Percentiles rank a stretch among this genome's conserved stretches.
These are phyloP conservation scores for Chloranthus sessilifolius DNA, from an alignment of 164 flowering plant species.

Conservation along the genomic window DNA sequence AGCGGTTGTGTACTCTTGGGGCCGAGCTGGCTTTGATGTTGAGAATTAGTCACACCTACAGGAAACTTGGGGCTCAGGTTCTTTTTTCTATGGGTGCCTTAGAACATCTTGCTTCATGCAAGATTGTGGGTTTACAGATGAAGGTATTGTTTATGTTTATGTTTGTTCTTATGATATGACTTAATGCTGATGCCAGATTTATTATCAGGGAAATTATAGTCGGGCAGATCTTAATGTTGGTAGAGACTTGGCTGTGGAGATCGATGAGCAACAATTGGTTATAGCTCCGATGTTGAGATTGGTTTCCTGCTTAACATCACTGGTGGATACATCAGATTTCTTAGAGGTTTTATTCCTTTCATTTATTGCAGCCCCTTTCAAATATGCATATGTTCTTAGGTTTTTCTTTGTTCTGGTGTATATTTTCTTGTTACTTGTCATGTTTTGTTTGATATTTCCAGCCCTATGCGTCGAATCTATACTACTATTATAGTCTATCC, in stretches of 20 bases:
- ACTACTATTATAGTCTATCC: too few species aligned
- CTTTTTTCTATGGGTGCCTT: conserved; percentile 82
- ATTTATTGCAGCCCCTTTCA: too few species aligned
- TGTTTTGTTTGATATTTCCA: too few species aligned
- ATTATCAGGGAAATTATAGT: conserved; percentile 55
- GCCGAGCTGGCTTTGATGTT: conserved; percentile 73
- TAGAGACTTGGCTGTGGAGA: conserved; percentile 35
- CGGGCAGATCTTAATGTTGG: conserved; percentile 41
- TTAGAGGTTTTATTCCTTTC: conserved; percentile 53
- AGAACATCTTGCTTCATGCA: conserved; percentile 79
- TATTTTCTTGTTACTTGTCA: too few species aligned
- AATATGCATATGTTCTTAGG: too few species aligned
- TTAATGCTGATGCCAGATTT: conserved; percentile 4
- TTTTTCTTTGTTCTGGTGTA: too few species aligned
- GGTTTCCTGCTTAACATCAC: conserved; percentile 68
- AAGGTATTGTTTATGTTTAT: conserved; percentile 21
- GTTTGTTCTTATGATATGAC: neutral
- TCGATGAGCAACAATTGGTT: conserved; percentile 50
- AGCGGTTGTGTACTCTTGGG: conserved; percentile 67
- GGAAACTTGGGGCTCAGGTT: conserved; percentile 84
- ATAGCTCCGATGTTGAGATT: conserved; percentile 68
- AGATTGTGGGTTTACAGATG: conserved; percentile 44
- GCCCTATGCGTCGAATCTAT: too few species aligned
- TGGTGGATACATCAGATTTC: conserved; percentile 77
- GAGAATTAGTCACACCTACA: conserved; percentile 81